These are phyloP conservation scores for Lolium rigidum DNA, from an alignment of 176 grass and related monocot species.

Conservation along the genomic window DNA sequence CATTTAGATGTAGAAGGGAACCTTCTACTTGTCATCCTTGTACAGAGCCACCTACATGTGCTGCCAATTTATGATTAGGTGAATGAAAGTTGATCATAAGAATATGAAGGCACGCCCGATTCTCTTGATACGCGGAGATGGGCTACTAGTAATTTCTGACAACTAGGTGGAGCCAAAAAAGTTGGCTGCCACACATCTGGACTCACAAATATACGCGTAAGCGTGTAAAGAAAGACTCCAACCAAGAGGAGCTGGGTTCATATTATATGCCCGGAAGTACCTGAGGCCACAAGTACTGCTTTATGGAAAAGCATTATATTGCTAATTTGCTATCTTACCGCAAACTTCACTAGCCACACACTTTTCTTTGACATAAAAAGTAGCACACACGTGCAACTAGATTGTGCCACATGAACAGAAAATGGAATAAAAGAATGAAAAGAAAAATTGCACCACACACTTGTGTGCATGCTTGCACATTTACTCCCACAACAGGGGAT, in stretches of 20 bases:
- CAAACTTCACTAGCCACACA: conserved; percentile 1
- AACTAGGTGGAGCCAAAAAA: neutral
- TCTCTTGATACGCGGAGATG: conserved; percentile 8
- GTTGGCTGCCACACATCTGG: neutral
- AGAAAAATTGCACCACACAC: neutral
- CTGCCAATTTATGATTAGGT: conserved; percentile 21
- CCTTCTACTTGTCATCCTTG: neutral
- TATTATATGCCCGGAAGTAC: neutral
- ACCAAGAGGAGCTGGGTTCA: conserved; percentile 6
- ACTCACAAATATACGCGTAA: neutral
- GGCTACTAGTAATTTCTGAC: conserved; percentile 2
- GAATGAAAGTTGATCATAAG: conserved; percentile 14
- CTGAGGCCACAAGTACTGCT: conserved; percentile 2
- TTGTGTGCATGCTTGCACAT: conserved; percentile 16
- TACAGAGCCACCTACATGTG: neutral
- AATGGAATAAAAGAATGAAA: neutral
- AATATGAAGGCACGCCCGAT: neutral
- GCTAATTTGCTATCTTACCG: neutral
- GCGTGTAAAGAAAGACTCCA: neutral
- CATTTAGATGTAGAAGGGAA: conserved; percentile 12
- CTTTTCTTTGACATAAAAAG: neutral
- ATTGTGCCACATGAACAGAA: neutral
- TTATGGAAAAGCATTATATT: conserved; percentile 14
- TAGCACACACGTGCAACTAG: neutral
- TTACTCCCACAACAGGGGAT: neutral